Evolutionary conservation across 2,329 filamentous ascomycete species (phyloP).

Genomic region (Trichoderma pleuroti): DNA sequence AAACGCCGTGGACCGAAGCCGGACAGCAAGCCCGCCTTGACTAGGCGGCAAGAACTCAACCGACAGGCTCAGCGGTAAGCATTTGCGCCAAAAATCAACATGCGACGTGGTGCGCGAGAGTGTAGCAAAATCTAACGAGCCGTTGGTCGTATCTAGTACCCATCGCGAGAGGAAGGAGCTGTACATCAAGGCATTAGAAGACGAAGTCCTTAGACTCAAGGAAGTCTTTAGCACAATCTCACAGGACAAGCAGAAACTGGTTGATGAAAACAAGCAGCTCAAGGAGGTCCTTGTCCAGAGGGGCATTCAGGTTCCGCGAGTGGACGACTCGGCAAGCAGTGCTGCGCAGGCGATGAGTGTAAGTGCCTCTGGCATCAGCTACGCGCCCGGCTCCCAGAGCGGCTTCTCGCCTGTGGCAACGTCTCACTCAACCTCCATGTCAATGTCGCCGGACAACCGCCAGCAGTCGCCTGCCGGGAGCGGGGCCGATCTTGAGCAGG

Average conservation of each 20-base stretch:
- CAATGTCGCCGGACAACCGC: slow-evolving; percentile 33
- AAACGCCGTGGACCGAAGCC: slow-evolving; percentile 94
- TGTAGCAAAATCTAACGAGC: neutral
- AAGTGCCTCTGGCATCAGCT: slow-evolving; percentile 60
- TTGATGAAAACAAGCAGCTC: slow-evolving; percentile 76
- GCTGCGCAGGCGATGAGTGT: slow-evolving; percentile 46
- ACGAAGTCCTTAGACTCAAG: slow-evolving; percentile 84
- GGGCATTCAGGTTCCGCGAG: slow-evolving; percentile 41
- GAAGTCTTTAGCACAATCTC: slow-evolving; percentile 73
- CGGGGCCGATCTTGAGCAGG: slow-evolving; percentile 70
- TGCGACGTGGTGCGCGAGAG: neutral
- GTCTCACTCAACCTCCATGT: slow-evolving; percentile 41
- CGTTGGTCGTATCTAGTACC: slow-evolving; percentile 55
- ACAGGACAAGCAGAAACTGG: slow-evolving; percentile 71
- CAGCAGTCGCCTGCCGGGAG: slow-evolving; percentile 32
- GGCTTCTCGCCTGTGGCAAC: slow-evolving; percentile 48
- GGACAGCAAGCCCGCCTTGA: slow-evolving; percentile 91
- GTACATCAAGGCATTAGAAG: slow-evolving; percentile 91
- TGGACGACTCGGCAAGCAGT: slow-evolving; percentile 46
- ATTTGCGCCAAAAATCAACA: neutral
- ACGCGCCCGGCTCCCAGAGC: slow-evolving; percentile 45
- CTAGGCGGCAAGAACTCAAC: slow-evolving; percentile 88
- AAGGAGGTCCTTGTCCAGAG: slow-evolving; percentile 54
- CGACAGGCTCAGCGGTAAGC: slow-evolving; percentile 87
- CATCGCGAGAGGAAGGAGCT: slow-evolving; percentile 95